Conservation (phyloP, 768 basidiomycete genomes). For the Termitomyces sp. region DNA sequence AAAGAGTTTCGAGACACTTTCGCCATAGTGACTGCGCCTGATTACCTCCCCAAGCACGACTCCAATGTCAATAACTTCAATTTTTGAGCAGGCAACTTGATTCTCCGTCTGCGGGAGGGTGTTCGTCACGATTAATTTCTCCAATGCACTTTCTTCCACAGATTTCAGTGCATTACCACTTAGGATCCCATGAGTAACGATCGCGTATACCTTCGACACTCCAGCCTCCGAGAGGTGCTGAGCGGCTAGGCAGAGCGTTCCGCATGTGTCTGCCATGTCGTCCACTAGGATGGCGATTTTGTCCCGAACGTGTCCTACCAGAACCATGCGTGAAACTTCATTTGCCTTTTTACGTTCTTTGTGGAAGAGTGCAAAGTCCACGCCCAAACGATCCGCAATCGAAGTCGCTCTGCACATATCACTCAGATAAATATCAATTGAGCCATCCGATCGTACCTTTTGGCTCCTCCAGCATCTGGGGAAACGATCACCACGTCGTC, state of each 20-base stretch:
- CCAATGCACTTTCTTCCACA: constrained; percentile 72
- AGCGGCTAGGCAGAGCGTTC: constrained; percentile 91
- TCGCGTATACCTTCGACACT: constrained; percentile 79
- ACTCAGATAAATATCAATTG: constrained; percentile 11
- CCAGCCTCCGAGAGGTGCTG: constrained; percentile 88
- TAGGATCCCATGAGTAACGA: constrained; percentile 96
- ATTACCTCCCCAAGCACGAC: constrained; percentile 96
- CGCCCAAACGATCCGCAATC: constrained; percentile 91
- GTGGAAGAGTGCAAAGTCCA: constrained; percentile 99
- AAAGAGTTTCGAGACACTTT: constrained; percentile 87
- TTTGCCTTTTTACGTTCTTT: constrained; percentile 98
- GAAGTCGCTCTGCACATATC: constrained; percentile 77
- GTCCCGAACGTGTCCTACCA: constrained; percentile 91
- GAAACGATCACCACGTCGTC: constrained; percentile 91
- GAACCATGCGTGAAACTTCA: constrained; percentile 91
- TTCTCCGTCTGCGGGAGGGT: constrained; percentile 90
- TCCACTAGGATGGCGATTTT: constrained; percentile 95
- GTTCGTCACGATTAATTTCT: constrained; percentile 97
- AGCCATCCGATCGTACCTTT: constrained; percentile 61
- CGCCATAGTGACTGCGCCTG: constrained; percentile 94
- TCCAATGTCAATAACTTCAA: constrained; percentile 94
- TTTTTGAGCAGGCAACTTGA: constrained; percentile 66
- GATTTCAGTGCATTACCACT: constrained; percentile 83
- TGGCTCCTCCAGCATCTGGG: constrained; percentile 97
- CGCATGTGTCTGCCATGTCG: constrained; percentile 98